Evolutionary conservation across 1,139 yeast species (phyloP).

Genomic region (Yamadazyma blattariae): DNA sequence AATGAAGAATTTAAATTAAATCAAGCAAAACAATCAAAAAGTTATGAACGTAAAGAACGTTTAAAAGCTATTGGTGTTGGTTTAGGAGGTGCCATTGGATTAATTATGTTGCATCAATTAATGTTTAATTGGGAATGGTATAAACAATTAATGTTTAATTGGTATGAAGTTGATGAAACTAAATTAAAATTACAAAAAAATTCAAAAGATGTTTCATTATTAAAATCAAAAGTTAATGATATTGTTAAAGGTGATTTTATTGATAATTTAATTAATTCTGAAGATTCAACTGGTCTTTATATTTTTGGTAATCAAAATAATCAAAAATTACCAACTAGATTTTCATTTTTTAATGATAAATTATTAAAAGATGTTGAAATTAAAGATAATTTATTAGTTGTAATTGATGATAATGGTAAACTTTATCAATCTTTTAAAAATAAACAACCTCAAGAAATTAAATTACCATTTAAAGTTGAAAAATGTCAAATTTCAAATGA

Average conservation of each 20-base stretch:
- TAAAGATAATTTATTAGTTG: slow-evolving; percentile 48
- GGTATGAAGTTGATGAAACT: slow-evolving; percentile 28
- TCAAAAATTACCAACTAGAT: slow-evolving; percentile 55
- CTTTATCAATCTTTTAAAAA: slow-evolving; percentile 55
- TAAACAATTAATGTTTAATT: slow-evolving; percentile 20
- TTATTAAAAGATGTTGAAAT: slow-evolving; percentile 58
- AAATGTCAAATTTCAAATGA: slow-evolving; percentile 54
- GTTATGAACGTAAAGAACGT: slow-evolving; percentile 31
- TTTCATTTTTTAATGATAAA: slow-evolving; percentile 62
- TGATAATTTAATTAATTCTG: slow-evolving; percentile 15
- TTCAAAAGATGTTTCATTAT: slow-evolving; percentile 22
- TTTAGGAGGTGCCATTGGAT: slow-evolving; percentile 26
- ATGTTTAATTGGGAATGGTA: slow-evolving; percentile 41
- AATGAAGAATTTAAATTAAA: slow-evolving; percentile 26
- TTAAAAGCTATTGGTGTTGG: slow-evolving; percentile 36
- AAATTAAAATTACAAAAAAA: slow-evolving; percentile 19
- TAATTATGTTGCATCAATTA: slow-evolving; percentile 37
- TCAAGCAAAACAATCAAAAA: slow-evolving; percentile 20
- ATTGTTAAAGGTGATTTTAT: slow-evolving; percentile 19
- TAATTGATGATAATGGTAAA: slow-evolving; percentile 71
- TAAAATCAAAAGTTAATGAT: slow-evolving; percentile 17
- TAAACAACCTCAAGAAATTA: slow-evolving; percentile 21
- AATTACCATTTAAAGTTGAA: slow-evolving; percentile 44
- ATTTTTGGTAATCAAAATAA: slow-evolving; percentile 35
- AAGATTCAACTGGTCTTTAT: slow-evolving; percentile 32